Base-by-base conservation (phyloP, 441 rosid genomes). In the Gossypium trilobum region DNA sequence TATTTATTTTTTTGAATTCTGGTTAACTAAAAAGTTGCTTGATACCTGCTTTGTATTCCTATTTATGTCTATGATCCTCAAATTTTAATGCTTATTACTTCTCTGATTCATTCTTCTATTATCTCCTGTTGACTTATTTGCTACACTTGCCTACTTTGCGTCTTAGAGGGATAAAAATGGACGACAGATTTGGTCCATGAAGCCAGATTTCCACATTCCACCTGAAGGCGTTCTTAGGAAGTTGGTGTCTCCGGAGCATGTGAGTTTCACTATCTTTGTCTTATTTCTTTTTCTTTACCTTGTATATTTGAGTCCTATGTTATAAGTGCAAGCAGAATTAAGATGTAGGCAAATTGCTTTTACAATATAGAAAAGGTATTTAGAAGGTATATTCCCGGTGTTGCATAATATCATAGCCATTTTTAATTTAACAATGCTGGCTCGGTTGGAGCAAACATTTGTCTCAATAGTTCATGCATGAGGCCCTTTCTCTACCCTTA, bases 221-320 rank as follows among this genome's bases (percentile, higher is more conserved):
- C 74, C 95, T 55, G 97, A 94, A 83, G 91, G 89, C 81, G 95
- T 88, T 58, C 78, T 90, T 77, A 89, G 90, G 81, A 88, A 87
- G 79, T 65, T 92, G 78, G 95, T 86, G 78, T 81, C 85, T 60
- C 95, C 95, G 44, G 97, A 94, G 85, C 90, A 92, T 77, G 98
- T 92, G 78, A 89, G 96, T 82, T 76, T 68, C 31, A 0, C 68
- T 73, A 23, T 66, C 61, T 57, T 65, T 69, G 67, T 67, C 44
- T 13, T 73, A 52, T 62, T 79, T 63, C n/a, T 57, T 82, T 27
- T 61, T 62, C 16, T 17, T 16, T 14, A 9, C 48, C 23, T 14
- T 59, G 16, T 42, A 5, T 59, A 46, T 16, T 46, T 17, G 39
- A 6, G 46, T n/a, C 8, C 7, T 57, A 27, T 57, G 20, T 11